phyloP scores from a whole-genome alignment of 306 rosid species.

The Prinsepia uniflora region DNA sequence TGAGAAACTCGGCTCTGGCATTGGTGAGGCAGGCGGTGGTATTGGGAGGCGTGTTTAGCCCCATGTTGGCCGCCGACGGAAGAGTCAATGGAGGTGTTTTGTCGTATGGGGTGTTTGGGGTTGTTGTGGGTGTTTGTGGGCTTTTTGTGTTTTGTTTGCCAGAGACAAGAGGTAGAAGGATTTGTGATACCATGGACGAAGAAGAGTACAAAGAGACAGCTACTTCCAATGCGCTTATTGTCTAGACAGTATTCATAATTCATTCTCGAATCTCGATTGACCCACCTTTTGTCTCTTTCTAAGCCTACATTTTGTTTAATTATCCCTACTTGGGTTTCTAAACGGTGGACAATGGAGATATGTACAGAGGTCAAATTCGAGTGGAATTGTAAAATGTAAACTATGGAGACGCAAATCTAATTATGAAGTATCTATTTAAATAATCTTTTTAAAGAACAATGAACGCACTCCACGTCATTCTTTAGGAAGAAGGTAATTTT shows the following conservation, averaged over 20 bases:
- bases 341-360: background rate
- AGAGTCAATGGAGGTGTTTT: slow-evolving; percentile 26
- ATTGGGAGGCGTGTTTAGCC: slow-evolving; percentile 57
- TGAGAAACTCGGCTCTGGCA: slow-evolving; percentile 58
- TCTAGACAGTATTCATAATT: background rate
- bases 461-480: no score
- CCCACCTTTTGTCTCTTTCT: background rate
- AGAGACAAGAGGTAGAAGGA: slow-evolving; percentile 47
- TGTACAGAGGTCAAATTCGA: background rate
- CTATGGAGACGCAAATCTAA: background rate
- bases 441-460: no score
- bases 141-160: slow-evolving; percentile 49
- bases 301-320: no score
- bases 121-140: slow-evolving; percentile 43
- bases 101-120: slow-evolving; percentile 59
- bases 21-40: slow-evolving; percentile 67
- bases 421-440: no score
- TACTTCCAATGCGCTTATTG: background rate
- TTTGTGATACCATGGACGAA: slow-evolving; percentile 61
- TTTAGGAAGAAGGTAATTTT: no score
- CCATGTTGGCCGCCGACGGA: slow-evolving; percentile 48
- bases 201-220: slow-evolving; percentile 31
- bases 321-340: background rate
- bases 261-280: background rate
- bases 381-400: background rate